Evolutionary conservation across 2,329 filamentous ascomycete species (phyloP), one percentile per base, ranked within the genome.

Genomic region (Pseudophaeomoniella oleicola): DNA sequence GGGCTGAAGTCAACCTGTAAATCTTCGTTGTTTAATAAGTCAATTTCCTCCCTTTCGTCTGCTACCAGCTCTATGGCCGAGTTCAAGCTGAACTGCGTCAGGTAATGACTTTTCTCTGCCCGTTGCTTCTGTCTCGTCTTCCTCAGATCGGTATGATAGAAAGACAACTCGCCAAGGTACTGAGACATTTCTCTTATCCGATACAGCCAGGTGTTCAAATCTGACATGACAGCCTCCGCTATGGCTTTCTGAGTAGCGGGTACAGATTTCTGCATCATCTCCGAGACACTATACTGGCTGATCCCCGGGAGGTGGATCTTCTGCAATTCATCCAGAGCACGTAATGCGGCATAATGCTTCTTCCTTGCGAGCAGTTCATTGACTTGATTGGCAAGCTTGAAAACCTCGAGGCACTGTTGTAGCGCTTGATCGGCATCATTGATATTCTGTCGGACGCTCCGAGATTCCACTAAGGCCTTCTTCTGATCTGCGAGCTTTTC

Each of bases 201-300:
- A 51, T 81, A 98, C 6, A 98, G 67, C 90, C 90, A 98, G 1
- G 86, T 94, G 53, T 96, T 96, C 38, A 98, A 62, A 58, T 98
- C 90, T 2, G 75, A 81, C 85, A 96, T 96, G 46, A 98, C 90
- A 11, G 87, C 86, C 58, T 96, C 88, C 3, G 88, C 88, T 39
- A 98, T 94, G 35, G 84, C 77, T 50, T 84, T 86, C 51, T 94
- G 86, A 1, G 86, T 94, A 3, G 83, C 78, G 1, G 90, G 90
- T 19, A 96, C 88, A 1, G 88, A 96, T 48, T 85, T 86, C 56
- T 94, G 88, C 45, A 98, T 96, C 64, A 94, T 75, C 52, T 92
- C 85, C 19, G 90, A 90, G 44, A 98, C 79, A 51, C 87, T 88
- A 59, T 94, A 92, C 45, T 94, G 85, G 2, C 84, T 92, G 5